Evolutionary conservation across 2,329 filamentous ascomycete genomes (phyloP).

Genomic region (Colletotrichum australisinense): DNA sequence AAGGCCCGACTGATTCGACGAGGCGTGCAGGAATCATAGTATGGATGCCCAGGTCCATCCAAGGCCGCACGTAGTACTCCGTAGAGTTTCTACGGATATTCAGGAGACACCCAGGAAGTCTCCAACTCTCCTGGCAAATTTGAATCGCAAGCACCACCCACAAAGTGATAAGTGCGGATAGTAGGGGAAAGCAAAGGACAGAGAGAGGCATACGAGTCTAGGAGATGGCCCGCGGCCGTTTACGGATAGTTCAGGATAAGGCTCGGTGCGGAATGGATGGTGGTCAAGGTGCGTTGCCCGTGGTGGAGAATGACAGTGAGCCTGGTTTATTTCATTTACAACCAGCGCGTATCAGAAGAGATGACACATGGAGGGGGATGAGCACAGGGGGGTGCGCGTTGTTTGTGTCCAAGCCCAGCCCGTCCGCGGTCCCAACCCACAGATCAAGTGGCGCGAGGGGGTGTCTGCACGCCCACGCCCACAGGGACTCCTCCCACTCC

Average conservation of each 20-base stretch:
- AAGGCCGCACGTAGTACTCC: not conserved
- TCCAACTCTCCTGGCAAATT: not conserved
- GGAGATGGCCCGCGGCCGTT: conserved; percentile 43
- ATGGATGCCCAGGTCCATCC: not conserved
- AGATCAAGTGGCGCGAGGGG: not conserved
- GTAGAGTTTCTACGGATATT: too few species aligned
- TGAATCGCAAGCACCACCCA: not conserved
- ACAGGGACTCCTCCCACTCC: not conserved
- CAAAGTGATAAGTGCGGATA: conserved; percentile 13
- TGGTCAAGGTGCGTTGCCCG: conserved; percentile 36
- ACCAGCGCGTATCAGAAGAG: conserved; percentile 58
- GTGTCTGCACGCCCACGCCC: not conserved
- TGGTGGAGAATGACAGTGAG: conserved; percentile 55
- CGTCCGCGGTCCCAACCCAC: not conserved
- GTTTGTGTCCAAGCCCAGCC: not conserved
- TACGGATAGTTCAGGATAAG: conserved; percentile 52
- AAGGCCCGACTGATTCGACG: conserved; percentile 7
- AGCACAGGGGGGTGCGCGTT: conserved; percentile 16
- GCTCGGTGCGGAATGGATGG: conserved; percentile 14
- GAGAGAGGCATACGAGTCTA: conserved; percentile 40
- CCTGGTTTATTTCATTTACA: conserved; percentile 57
- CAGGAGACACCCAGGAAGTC: not conserved
- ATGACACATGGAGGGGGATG: conserved; percentile 40
- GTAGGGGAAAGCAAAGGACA: conserved; percentile 31
- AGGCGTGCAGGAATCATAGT: conserved; percentile 2